phyloP scores from a whole-genome alignment of 768 basidiomycete genomes.

The Lactarius trivialis region DNA sequence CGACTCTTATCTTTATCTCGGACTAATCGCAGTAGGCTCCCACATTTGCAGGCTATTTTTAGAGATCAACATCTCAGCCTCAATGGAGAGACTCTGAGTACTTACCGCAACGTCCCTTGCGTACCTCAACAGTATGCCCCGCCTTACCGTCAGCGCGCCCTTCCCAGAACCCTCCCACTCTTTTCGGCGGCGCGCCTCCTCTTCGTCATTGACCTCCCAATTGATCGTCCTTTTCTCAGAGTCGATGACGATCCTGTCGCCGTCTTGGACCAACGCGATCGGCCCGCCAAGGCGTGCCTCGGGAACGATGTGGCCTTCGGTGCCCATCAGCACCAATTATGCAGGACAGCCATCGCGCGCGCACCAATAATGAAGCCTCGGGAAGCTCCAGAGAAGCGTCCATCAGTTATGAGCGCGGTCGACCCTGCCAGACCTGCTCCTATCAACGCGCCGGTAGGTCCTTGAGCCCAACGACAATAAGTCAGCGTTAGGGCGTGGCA shows the following conservation, averaged over 20 bases:
- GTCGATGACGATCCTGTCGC: slow-evolving; percentile 74
- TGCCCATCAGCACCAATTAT: not conserved
- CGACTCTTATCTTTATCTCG: not conserved
- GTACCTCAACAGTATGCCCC: slow-evolving; percentile 74
- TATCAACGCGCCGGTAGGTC: slow-evolving; percentile 78
- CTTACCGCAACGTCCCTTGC: slow-evolving; percentile 82
- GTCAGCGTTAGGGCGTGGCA: not conserved
- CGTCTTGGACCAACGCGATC: slow-evolving; percentile 80
- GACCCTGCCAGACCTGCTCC: slow-evolving; percentile 75
- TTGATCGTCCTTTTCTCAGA: slow-evolving; percentile 55
- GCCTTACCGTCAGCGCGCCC: slow-evolving; percentile 54
- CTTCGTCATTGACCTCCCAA: slow-evolving; percentile 66
- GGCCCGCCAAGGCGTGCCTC: slow-evolving; percentile 78
- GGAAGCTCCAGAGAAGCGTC: slow-evolving; percentile 82
- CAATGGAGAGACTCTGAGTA: slow-evolving; percentile 18
- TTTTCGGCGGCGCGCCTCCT: slow-evolving; percentile 50
- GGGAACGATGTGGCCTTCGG: slow-evolving; percentile 52
- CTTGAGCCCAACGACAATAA: slow-evolving; percentile 27
- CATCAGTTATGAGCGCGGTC: slow-evolving; percentile 82
- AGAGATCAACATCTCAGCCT: slow-evolving; percentile 11
- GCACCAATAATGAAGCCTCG: slow-evolving; percentile 55
- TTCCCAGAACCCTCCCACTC: slow-evolving; percentile 70
- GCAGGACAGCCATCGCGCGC: slow-evolving; percentile 3
- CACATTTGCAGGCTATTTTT: slow-evolving; percentile 61
- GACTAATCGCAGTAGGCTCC: slow-evolving; percentile 75